Conservation (phyloP, 192 early-diverging fungal genomes). For the Coemansia sp. region DNA sequence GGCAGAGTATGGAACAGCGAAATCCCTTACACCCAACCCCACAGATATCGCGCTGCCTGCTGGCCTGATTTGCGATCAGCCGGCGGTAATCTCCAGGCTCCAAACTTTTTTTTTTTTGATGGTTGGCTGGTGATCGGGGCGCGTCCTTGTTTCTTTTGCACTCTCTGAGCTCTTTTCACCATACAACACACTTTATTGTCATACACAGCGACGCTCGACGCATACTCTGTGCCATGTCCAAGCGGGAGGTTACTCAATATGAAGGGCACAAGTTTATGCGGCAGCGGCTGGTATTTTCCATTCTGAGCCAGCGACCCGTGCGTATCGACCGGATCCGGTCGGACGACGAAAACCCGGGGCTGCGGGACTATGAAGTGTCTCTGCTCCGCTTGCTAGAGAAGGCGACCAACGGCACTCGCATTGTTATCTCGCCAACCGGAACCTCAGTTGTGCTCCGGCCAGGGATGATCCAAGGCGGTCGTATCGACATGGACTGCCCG, state of each 20-base stretch:
- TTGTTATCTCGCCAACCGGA: conserved; percentile 92
- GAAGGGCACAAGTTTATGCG: conserved; percentile 83
- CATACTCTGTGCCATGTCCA: conserved; percentile 20
- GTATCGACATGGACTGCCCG: conserved; percentile 81
- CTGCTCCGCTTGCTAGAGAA: conserved; percentile 91
- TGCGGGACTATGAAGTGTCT: conserved; percentile 84
- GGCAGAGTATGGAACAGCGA: too few relatives aligned
- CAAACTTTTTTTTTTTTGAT: conserved; percentile 6
- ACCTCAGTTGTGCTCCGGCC: conserved; percentile 81
- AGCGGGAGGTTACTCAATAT: conserved; percentile 46
- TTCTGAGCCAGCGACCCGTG: conserved; percentile 72
- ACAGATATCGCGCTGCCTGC: too few relatives aligned
- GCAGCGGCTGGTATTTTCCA: conserved; percentile 85
- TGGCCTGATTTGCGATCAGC: too few relatives aligned
- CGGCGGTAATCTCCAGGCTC: too few relatives aligned
- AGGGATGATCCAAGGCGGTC: conserved; percentile 85
- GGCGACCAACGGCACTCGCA: conserved; percentile 82
- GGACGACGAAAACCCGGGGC: conserved; percentile 80
- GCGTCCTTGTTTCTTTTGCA: too few relatives aligned
- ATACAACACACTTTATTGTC: not conserved
- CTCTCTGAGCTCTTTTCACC: not conserved
- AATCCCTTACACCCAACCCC: too few relatives aligned
- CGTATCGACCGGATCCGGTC: conserved; percentile 87
- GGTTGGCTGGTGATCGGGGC: too few relatives aligned
- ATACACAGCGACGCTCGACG: not conserved